Conservation (phyloP, 2,329 filamentous ascomycete species). For the Claviceps sorghi region DNA sequence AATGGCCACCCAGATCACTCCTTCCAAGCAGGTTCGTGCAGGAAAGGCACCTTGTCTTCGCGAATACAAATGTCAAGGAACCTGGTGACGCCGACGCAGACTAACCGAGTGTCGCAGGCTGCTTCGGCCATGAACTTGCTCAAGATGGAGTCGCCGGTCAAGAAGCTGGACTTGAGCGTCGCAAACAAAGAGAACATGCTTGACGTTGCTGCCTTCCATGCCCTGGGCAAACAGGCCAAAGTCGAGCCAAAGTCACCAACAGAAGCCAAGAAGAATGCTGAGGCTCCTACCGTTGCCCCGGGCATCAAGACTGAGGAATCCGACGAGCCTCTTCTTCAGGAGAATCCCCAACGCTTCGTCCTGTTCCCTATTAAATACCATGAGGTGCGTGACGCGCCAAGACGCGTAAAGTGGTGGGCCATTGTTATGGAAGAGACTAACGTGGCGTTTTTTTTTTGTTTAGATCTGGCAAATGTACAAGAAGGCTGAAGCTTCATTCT, state of each 20-base stretch:
- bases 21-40: slow-evolving; percentile 41
- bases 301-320: slow-evolving; percentile 54
- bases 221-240: slow-evolving; percentile 41
- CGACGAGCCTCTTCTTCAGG: slow-evolving; percentile 81
- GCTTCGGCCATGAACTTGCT: slow-evolving; percentile 74
- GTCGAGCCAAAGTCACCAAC: slow-evolving; percentile 44
- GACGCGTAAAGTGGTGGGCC: slow-evolving; percentile 52
- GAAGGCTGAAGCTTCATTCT: slow-evolving; percentile 98
- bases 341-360: slow-evolving; percentile 93
- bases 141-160: slow-evolving; percentile 84
- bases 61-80: background rate
- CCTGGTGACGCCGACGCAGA: background rate
- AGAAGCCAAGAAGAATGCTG: slow-evolving; percentile 22
- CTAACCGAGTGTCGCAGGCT: slow-evolving; percentile 44
- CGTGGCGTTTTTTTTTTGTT: slow-evolving; percentile 4
- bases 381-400: slow-evolving; percentile 59
- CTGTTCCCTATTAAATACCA: slow-evolving; percentile 99
- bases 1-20: slow-evolving; percentile 63
- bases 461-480: slow-evolving; percentile 99
- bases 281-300: slow-evolving; percentile 28
- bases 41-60: background rate
- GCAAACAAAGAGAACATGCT: slow-evolving; percentile 71
- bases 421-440: background rate
- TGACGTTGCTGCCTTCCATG: slow-evolving; percentile 33
- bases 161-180: slow-evolving; percentile 69